These are phyloP conservation scores for Thelephora terrestris DNA, from an alignment of 1,284 basidiomycete species.

Conservation along the genomic window DNA sequence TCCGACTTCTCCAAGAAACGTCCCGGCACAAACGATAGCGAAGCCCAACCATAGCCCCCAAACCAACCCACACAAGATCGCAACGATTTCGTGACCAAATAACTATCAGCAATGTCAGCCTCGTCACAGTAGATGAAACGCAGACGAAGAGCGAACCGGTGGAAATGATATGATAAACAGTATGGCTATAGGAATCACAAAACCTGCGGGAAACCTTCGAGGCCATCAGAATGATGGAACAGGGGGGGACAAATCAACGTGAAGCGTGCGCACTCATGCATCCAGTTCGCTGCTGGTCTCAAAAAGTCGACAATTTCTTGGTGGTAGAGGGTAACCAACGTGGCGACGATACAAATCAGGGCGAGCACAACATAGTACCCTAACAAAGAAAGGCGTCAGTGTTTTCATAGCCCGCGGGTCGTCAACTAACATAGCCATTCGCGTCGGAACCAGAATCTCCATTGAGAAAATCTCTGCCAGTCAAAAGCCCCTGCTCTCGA, in stretches of 20 bases:
- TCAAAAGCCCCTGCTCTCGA: constrained; percentile 29
- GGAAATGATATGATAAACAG: constrained; percentile 73
- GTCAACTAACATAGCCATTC: constrained; percentile 38
- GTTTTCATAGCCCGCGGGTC: background rate
- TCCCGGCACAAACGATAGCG: constrained; percentile 56
- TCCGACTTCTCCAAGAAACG: constrained; percentile 57
- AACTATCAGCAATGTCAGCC: constrained; percentile 27
- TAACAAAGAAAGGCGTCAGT: constrained; percentile 6
- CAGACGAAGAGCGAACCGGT: constrained; percentile 36
- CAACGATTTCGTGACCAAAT: constrained; percentile 72
- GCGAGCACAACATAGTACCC: constrained; percentile 26
- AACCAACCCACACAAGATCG: constrained; percentile 67
- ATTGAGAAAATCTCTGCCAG: constrained; percentile 31
- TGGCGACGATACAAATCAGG: constrained; percentile 28
- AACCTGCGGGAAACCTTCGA: constrained; percentile 37
- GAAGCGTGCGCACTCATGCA: constrained; percentile 28
- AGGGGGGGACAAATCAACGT: background rate
- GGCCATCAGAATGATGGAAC: background rate
- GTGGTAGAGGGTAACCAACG: constrained; percentile 45
- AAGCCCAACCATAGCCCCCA: constrained; percentile 65
- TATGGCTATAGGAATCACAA: constrained; percentile 75
- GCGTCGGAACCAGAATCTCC: constrained; percentile 39
- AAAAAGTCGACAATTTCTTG: constrained; percentile 50
- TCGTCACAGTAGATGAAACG: background rate
- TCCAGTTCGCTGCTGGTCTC: constrained; percentile 42